phyloP scores from a whole-genome alignment of 2,329 filamentous ascomycete genomes.

The Botryotinia globosa region DNA sequence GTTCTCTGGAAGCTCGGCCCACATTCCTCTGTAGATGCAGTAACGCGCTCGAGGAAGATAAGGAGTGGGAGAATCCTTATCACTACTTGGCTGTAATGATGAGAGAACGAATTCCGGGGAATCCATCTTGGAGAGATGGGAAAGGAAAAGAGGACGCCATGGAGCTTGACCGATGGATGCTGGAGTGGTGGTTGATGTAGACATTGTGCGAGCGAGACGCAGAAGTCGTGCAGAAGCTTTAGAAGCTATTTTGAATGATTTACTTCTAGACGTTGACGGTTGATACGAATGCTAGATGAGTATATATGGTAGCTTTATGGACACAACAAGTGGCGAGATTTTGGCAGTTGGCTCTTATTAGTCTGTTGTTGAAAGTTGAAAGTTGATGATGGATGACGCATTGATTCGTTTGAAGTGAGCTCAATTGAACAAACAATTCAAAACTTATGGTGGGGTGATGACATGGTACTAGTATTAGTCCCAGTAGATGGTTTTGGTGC shows the following conservation, averaged over 20 bases:
- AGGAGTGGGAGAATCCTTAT: slow-evolving; percentile 39
- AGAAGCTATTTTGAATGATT: slow-evolving; percentile 36
- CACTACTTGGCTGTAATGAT: slow-evolving; percentile 45
- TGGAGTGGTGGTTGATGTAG: slow-evolving; percentile 31
- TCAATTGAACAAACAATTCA: neutral
- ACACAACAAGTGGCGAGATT: neutral
- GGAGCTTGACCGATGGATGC: slow-evolving; percentile 33
- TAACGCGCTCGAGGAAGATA: slow-evolving; percentile 61
- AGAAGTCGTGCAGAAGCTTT: slow-evolving; percentile 30
- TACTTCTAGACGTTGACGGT: neutral
- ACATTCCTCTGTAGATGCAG: slow-evolving; percentile 85
- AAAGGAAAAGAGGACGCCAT: slow-evolving; percentile 39
- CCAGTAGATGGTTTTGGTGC: no score
- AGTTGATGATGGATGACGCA: slow-evolving; percentile 21
- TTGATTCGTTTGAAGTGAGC: slow-evolving; percentile 10
- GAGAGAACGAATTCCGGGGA: slow-evolving; percentile 43
- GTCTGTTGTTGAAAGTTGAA: neutral
- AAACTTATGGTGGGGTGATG: slow-evolving; percentile 10
- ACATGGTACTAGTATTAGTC: neutral
- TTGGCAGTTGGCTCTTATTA: neutral
- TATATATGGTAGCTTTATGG: neutral
- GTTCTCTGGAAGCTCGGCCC: slow-evolving; percentile 69
- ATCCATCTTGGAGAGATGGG: slow-evolving; percentile 39
- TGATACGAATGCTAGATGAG: neutral
- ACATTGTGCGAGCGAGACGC: slow-evolving; percentile 37